These are phyloP conservation scores for Cystofilobasidium capitatum DNA, from an alignment of 768 basidiomycete species.

Conservation along the genomic window DNA sequence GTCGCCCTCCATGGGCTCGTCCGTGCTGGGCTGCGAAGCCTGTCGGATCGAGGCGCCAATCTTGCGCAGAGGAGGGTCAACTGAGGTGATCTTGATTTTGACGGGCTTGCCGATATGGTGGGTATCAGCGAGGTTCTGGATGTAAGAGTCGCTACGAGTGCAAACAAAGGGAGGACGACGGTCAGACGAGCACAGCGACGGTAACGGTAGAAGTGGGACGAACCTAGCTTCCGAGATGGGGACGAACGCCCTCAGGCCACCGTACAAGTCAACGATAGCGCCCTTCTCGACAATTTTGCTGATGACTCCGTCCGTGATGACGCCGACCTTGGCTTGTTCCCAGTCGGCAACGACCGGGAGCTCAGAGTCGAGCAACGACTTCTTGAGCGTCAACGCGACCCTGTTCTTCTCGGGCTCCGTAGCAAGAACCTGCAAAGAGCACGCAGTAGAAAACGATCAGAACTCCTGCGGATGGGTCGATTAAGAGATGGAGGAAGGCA, in stretches of 20 bases:
- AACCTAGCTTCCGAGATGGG: constrained; percentile 75
- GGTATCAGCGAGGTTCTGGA: constrained; percentile 43
- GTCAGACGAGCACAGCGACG: background rate
- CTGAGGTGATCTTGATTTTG: constrained; percentile 64
- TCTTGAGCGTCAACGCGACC: constrained; percentile 81
- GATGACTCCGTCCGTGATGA: constrained; percentile 67
- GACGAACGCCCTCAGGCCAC: constrained; percentile 71
- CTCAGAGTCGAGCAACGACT: constrained; percentile 70
- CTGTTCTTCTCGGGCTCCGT: constrained; percentile 73
- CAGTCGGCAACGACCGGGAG: constrained; percentile 58
- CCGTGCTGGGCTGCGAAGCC: constrained; percentile 47
- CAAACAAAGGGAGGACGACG: too few species aligned
- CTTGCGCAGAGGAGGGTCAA: constrained; percentile 52
- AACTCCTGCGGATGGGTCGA: background rate
- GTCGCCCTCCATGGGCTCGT: background rate
- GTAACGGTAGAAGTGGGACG: constrained; percentile 12
- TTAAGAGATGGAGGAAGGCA: background rate
- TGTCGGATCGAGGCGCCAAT: constrained; percentile 82
- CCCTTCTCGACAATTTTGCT: constrained; percentile 72
- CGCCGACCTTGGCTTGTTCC: constrained; percentile 52
- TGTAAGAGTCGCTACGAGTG: constrained; percentile 59
- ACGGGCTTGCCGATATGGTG: constrained; percentile 75
- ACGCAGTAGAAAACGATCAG: background rate
- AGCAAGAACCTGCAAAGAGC: constrained; percentile 54
- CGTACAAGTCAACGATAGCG: constrained; percentile 81